Base-by-base conservation (phyloP, 768 basidiomycete species). In the Goffeauzyma gilvescens region DNA sequence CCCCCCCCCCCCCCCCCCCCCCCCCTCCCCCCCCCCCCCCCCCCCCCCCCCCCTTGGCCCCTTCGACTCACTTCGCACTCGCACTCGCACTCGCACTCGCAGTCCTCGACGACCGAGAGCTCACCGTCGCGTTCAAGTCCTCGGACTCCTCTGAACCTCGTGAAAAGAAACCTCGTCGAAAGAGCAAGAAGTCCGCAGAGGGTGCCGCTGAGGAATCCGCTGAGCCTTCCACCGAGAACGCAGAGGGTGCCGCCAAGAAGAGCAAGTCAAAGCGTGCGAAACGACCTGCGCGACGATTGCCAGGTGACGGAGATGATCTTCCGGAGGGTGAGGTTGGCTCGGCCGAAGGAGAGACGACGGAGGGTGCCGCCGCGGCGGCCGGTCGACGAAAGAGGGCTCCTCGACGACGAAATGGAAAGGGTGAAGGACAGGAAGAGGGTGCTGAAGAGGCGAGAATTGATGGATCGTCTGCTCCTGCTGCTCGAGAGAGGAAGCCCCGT, bases 51-150 rank as follows among this genome's bases (percentile, higher is more conserved):
- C 28, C n/a, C n/a, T n/a, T 9, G 12, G 18, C 37, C 12, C 22
- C 13, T n/a, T 36, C 12, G 12, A 2, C 28, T 22, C n/a, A 38
- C 31, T 10, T 9, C 32, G 15, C 32, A 32, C 20, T 18, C 15
- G 24, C 28, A 30, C 8, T 26, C 25, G 34, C 40, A n/a, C n/a
- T 44, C n/a, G 25, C 14, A 15, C 13, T 6, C 5, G 10, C 41
- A 63, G 62, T 52, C 21, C 42, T 63, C 27, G 54, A 49, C 17
- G 57, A 52, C 7, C 55, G 62, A 84, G 52, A 55, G 40, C 34
- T 60, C 46, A 26, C 38, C 13, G 48, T 63, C 32, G 59, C 60
- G 36, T 46, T 51, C 17, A 51, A 53, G 46, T 50, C 53, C 5
- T 13, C 32, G 6, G 34, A 35, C 14, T 36, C 24, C 14, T 13